A percentile compares a stretch with the other conserved stretches of the same genome.
Conservation (phyloP, 2,329 filamentous ascomycete species). For the Cladophialophora immunda region DNA sequence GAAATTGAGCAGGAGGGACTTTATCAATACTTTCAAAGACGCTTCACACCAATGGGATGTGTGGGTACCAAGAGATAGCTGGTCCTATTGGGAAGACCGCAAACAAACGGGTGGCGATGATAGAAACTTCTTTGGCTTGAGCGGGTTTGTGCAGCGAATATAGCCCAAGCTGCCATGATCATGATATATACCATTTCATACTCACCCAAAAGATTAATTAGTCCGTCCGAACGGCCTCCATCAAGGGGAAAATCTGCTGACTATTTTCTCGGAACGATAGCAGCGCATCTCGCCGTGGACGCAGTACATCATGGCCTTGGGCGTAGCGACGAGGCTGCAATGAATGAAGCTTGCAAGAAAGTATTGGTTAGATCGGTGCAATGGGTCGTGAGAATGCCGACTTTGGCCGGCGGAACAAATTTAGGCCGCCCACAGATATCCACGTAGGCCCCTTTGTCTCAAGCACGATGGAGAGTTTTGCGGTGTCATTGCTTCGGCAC, state of each 20-base stretch:
- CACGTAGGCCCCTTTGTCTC: background rate
- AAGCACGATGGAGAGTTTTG: background rate
- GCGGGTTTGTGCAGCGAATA: background rate
- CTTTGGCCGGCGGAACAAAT: constrained; percentile 10
- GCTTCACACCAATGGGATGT: background rate
- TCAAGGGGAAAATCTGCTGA: background rate
- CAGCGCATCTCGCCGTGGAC: background rate
- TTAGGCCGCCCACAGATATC: background rate
- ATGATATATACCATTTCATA: constrained; percentile 6
- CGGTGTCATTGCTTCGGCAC: background rate
- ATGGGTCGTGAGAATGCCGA: constrained; percentile 3
- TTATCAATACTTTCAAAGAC: background rate
- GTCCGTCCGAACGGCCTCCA: background rate
- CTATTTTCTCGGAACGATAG: background rate
- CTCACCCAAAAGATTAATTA: background rate
- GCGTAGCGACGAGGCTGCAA: constrained; percentile 17
- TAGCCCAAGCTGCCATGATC: background rate
- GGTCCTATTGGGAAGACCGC: background rate
- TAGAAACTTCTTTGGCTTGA: background rate
- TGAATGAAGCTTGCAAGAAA: background rate
- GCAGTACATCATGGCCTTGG: background rate
- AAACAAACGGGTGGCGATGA: background rate
- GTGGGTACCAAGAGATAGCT: background rate
- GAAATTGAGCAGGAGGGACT: background rate
- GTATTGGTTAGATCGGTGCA: background rate